These are phyloP conservation scores for Ilyonectria mors-panacis DNA, from an alignment of 2,329 filamentous ascomycete genomes.

Conservation along the genomic window DNA sequence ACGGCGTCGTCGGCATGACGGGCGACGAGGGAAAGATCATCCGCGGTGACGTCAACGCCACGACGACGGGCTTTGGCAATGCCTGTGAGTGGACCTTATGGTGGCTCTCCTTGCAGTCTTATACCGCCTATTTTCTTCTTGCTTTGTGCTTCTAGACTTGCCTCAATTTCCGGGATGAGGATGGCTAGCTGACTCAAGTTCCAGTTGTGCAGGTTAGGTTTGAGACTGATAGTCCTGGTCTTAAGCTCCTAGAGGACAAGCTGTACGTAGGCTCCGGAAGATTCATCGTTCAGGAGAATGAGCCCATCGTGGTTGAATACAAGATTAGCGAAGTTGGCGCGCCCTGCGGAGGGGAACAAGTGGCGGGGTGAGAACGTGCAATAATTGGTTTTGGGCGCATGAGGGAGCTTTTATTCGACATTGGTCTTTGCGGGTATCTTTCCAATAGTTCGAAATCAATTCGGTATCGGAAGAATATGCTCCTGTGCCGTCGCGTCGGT, in stretches of 20 bases:
- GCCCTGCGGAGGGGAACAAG: slow-evolving; percentile 35
- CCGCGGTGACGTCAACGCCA: slow-evolving; percentile 52
- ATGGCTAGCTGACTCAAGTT: slow-evolving; percentile 12
- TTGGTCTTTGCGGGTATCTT: slow-evolving; percentile 19
- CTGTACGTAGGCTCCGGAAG: slow-evolving; percentile 59
- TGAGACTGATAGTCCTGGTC: slow-evolving; percentile 54
- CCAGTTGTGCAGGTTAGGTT: slow-evolving; percentile 57
- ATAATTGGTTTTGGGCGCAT: slow-evolving; percentile 8
- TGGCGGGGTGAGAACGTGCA: slow-evolving; percentile 20
- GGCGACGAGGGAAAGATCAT: slow-evolving; percentile 54
- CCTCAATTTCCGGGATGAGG: not conserved
- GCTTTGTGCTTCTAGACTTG: not conserved
- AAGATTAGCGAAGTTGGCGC: slow-evolving; percentile 59
- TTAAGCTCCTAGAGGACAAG: slow-evolving; percentile 55
- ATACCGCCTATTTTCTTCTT: not conserved
- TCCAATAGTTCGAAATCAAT: slow-evolving; percentile 41
- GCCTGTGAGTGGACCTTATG: slow-evolving; percentile 50
- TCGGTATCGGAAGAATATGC: slow-evolving; percentile 34
- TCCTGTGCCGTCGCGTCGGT: slow-evolving; percentile 31
- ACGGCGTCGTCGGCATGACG: slow-evolving; percentile 54
- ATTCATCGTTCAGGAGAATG: slow-evolving; percentile 55
- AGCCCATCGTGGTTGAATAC: slow-evolving; percentile 57
- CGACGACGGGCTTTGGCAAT: slow-evolving; percentile 57
- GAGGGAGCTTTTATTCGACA: slow-evolving; percentile 10
- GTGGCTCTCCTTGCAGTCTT: not conserved